Conservation (phyloP, 441 rosid genomes). For the Adansonia grandidieri region DNA sequence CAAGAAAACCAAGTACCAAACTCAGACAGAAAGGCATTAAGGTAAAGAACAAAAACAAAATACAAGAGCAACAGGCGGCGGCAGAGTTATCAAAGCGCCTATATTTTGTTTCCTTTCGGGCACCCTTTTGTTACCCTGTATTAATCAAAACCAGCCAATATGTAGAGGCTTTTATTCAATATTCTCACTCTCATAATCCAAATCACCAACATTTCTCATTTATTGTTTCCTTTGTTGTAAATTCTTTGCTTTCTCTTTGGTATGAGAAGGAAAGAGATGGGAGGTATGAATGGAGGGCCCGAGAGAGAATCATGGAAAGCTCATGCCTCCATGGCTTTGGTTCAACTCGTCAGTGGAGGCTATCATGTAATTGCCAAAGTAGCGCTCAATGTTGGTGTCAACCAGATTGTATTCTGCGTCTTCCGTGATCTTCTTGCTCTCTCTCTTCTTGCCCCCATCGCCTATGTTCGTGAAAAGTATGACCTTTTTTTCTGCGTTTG, state of each 20-base stretch:
- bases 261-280: background rate
- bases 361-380: conserved; percentile 95
- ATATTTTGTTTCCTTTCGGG: background rate
- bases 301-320: conserved; percentile 48
- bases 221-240: background rate
- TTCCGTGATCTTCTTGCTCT: conserved; percentile 90
- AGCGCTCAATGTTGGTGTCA: conserved; percentile 90
- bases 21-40: background rate
- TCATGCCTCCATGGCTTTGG: conserved; percentile 78
- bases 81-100: background rate
- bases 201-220: background rate
- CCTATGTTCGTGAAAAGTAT: conserved; percentile 88
- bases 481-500: background rate
- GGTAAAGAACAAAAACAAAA: background rate
- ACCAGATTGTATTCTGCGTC: conserved; percentile 95
- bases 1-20: background rate
- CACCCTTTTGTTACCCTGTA: background rate
- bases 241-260: background rate
- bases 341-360: conserved; percentile 85
- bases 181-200: background rate
- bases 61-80: background rate
- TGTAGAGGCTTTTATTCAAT: background rate
- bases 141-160: background rate
- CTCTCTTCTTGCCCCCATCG: conserved; percentile 82
- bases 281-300: conserved; percentile 13